phyloP scores from a whole-genome alignment of 2,329 filamentous ascomycete genomes.

The Aspergillus sp. region DNA sequence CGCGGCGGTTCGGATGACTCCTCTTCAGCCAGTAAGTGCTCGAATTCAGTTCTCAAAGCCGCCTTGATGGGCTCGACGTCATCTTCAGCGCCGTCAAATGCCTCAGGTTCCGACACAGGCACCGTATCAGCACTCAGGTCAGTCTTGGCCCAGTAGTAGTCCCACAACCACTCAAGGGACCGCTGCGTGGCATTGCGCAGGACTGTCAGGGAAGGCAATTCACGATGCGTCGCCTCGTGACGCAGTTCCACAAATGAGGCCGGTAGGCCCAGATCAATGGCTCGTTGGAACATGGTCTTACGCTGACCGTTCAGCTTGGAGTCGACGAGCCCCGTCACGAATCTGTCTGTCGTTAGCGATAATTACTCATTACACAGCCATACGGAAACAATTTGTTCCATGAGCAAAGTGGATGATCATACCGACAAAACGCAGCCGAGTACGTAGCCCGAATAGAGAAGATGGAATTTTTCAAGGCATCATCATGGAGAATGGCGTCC shows the following conservation, averaged over 20 bases:
- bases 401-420: constrained; percentile 16
- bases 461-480: constrained; percentile 43
- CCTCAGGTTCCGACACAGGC: not conserved
- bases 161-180: constrained; percentile 83
- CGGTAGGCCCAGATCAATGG: constrained; percentile 44
- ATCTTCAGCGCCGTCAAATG: constrained; percentile 7
- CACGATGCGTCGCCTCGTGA: constrained; percentile 88
- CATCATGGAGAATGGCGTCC: constrained; percentile 49
- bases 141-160: constrained; percentile 74
- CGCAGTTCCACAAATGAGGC: constrained; percentile 84
- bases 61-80: constrained; percentile 21
- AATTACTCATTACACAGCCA: not conserved
- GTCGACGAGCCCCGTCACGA: constrained; percentile 50
- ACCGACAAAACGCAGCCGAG: constrained; percentile 50
- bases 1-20: constrained; percentile 20
- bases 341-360: constrained; percentile 28
- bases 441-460: constrained; percentile 50
- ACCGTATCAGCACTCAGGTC: constrained; percentile 5
- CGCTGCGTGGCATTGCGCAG: constrained; percentile 69
- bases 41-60: constrained; percentile 23
- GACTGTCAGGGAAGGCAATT: constrained; percentile 73
- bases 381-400: not conserved
- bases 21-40: constrained; percentile 15
- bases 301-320: constrained; percentile 44
- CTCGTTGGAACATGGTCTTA: constrained; percentile 49